A percentile compares a stretch with the other conserved stretches of the same genome.
Evolutionary conservation across 345 rosid genomes (phyloP).

Genomic region (Cardamine occulta): DNA sequence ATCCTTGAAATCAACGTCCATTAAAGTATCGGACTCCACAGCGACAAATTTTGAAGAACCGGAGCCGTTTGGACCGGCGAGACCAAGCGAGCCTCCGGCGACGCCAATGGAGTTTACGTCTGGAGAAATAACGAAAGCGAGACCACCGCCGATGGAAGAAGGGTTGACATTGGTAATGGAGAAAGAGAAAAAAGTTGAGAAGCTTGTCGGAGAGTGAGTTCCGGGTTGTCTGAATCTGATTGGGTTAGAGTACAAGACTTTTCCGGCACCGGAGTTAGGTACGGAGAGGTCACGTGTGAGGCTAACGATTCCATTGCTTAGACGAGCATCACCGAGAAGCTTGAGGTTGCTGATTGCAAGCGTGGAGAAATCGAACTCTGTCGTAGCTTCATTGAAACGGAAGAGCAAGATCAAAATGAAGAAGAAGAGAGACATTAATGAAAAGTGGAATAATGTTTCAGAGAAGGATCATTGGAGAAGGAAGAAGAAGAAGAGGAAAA

Average conservation of each 20-base stretch:
- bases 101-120: conserved; percentile 60
- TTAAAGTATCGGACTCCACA: conserved; percentile 82
- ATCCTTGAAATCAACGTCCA: conserved; percentile 77
- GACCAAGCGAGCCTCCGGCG: conserved; percentile 72
- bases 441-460: neutral
- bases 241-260: conserved; percentile 73
- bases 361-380: conserved; percentile 82
- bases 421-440: conserved; percentile 33
- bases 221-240: conserved; percentile 73
- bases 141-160: conserved; percentile 81
- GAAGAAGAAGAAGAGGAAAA: neutral
- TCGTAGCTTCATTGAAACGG: conserved; percentile 21
- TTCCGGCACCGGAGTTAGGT: conserved; percentile 83
- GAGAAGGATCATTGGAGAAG: conserved; percentile 26
- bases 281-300: conserved; percentile 88
- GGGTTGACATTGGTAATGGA: conserved; percentile 69
- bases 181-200: conserved; percentile 87
- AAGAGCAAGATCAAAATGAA: conserved; percentile 20
- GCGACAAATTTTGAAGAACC: conserved; percentile 62
- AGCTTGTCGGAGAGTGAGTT: conserved; percentile 59
- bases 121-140: conserved; percentile 76
- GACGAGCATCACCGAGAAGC: conserved; percentile 87
- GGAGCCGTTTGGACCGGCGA: conserved; percentile 40
- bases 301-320: conserved; percentile 76
- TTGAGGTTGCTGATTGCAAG: conserved; percentile 68